Base-by-base conservation (phyloP, 139 green algal genomes). In the Auxenochlorella pyrenoidosa region DNA sequence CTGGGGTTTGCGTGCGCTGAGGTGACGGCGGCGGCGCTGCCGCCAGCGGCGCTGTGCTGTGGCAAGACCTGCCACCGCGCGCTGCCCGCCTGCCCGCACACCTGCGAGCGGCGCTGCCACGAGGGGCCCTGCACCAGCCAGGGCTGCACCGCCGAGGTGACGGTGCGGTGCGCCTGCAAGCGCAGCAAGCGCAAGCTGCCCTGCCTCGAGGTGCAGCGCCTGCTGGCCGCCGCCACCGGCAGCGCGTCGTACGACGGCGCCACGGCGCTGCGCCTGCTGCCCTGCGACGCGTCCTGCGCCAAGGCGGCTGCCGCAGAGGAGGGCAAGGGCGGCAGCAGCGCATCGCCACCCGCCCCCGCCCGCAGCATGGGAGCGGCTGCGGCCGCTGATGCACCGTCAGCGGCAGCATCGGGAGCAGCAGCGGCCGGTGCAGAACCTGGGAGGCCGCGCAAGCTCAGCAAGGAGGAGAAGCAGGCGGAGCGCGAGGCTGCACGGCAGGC, bases 151-250 rank as follows among this genome's bases (percentile, higher is more conserved):
- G 86, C 93, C 34, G 91, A 95, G 83, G 93, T 96, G 8, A 92
- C 88, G 1, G 94, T 97, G 60, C 89, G 93, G 15, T 97, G 95
- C 86, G 58, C 13, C 40, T 97, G 95, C 91, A 94, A 93, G 88
- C 91, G 93, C 0, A 73, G 85, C 10, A 94, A 94, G 72, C 76
- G 89, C 28, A 94, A 95, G 88, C 91, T 93, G 92, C 36, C 84
- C 4, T 97, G 95, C 86, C 19, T 26, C 18, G 71, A 87, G 82
- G 94, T 95, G 54, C 92, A 92, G 77, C 83, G 78, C 40, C 86
- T 92, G 36, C 88, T 96, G 71, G 47, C 26, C n/a, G 77, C 83
- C 2, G 85, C 36, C 41, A 84, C 40, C 0, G 77, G 90, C 82
- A 83, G 81, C 75, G 75, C 65, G 24, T 73, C 40, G 18, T 93